Percentiles rank a stretch among this genome's conserved stretches.
These are phyloP conservation scores for Phlebopus sp. DNA, from an alignment of 1,284 basidiomycete species.

Conservation along the genomic window DNA sequence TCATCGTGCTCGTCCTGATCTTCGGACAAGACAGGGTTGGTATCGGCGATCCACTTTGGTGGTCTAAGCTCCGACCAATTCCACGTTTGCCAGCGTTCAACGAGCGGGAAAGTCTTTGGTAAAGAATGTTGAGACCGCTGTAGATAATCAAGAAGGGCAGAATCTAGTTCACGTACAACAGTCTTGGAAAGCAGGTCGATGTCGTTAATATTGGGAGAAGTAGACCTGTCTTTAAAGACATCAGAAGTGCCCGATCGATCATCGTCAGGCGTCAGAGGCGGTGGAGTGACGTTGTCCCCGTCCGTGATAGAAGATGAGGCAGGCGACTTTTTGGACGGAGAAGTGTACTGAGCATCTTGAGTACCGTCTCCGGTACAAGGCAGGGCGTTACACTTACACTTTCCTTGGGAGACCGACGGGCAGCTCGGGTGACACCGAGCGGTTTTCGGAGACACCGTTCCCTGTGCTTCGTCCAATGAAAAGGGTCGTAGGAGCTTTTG, in stretches of 20 bases:
- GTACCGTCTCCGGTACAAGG: not conserved
- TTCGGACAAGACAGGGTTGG: slow-evolving; percentile 4
- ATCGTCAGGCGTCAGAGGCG: slow-evolving; percentile 38
- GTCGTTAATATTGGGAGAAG: slow-evolving; percentile 22
- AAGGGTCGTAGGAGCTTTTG: slow-evolving; percentile 62
- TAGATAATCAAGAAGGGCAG: slow-evolving; percentile 16
- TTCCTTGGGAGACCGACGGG: slow-evolving; percentile 19
- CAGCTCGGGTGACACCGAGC: slow-evolving; percentile 16
- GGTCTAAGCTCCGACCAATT: slow-evolving; percentile 31
- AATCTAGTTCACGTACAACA: slow-evolving; percentile 25
- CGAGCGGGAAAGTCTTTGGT: slow-evolving; percentile 22
- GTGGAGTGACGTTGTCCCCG: slow-evolving; percentile 27
- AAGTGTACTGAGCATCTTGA: slow-evolving; percentile 14
- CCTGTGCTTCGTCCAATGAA: slow-evolving; percentile 66
- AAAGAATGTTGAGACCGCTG: slow-evolving; percentile 21
- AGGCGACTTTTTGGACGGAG: slow-evolving; percentile 23
- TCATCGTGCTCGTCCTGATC: slow-evolving; percentile 23
- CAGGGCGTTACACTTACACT: slow-evolving; percentile 16
- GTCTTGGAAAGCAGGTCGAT: slow-evolving; percentile 14
- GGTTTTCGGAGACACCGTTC: slow-evolving; percentile 48
- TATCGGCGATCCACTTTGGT: slow-evolving; percentile 24
- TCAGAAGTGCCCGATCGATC: slow-evolving; percentile 26
- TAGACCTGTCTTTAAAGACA: slow-evolving; percentile 21
- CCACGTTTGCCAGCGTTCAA: slow-evolving; percentile 33
- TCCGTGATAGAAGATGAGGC: slow-evolving; percentile 31